Base-by-base conservation (phyloP, 495 filamentous ascomycete species). In the Penicillium alfredii region DNA sequence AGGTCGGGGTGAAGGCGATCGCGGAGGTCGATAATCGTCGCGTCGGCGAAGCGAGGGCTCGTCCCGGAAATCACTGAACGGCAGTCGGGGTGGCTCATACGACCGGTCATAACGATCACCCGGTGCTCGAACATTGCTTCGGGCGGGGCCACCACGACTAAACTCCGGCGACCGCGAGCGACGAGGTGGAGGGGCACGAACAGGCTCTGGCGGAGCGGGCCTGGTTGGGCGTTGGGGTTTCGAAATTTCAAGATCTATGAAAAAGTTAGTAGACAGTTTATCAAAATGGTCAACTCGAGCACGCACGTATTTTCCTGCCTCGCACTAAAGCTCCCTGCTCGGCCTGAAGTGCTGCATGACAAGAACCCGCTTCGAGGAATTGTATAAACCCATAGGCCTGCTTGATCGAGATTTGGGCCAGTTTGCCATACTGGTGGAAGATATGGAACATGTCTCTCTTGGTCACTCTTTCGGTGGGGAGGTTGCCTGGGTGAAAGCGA, bases 301-400 rank as follows among this genome's bases (percentile, higher is more conserved):
- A 80, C 90, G 79, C 74, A 96, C 90, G 87, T 53, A 98, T 94
- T 62, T 84, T 87, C 35, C 88, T 77, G 11, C 88, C 89, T 54
- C 83, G 73, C 5, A 96, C 71, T 14, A 84, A 66, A 14, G 75
- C 74, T 4, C 84, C 86, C 61, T 97, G 86, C 43, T 94, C 81
- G 4, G 64, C 64, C 15, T 83, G 71, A 39, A 96, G 71, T 9
- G 89, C 88, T 17, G 69, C 66, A 40, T 76, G 68, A 45, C 87
- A 92, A 47, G 87, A 80, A 8, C 64, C 65, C 3, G 77, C 64
- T 22, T 88, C 86, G 36, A 94, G 71, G 43, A 90, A 98, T 55
- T 98, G 92, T 25, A 96, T 88, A 51, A 98, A 98, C 3, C 92
- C 92, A 63, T 94, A 98, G 2, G 88, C 88, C 57, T 89, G 86